Evolutionary conservation across 306 rosid species (phyloP), one percentile per base, ranked within the genome.

Genomic region (Inga laurina): DNA sequence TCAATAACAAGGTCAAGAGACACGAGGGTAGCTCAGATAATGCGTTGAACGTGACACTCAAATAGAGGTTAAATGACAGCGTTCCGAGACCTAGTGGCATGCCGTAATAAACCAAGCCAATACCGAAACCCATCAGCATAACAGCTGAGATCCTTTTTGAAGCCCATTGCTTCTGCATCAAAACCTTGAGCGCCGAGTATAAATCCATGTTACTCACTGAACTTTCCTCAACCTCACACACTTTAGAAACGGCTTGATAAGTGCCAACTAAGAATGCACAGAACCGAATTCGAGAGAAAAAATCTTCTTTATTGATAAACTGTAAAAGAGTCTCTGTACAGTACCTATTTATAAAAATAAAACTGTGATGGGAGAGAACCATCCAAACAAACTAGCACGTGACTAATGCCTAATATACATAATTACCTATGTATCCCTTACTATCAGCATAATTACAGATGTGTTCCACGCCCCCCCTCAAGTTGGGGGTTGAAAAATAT

Each of bases 71-170:
- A 68, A 86, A 86, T 5, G 84, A 30, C 78, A 93, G 54, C 78
- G 69, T 85, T 44, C 90, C 96, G 12, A 93, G 87, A 1, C 91
- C 93, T 27, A 93, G 72, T 19, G 97, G 96, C 92, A 93, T 93
- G 14, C 95, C 97, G 30, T 91, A 91, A 35, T 93, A 91, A 2
- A 88, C 91, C 81, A 91, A 34, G 16, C 97, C 93, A 14, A 87
- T n/a, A 0, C 97, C 97, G 2, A 86, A 44, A 0, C 93, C 91
- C 4, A 78, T 75, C 3, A 51, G 78, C 96, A 88, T 91, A 0
- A 88, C 84, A 0, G 82, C 77, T 0, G 52, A 22, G 15, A 93
- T 7, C 70, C 97, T 86, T 67, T 78, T 77, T 0, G 77, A 77
- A 5, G 94, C 85, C 97, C 96, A 91, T 74, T 45, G 85, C 62